These are phyloP conservation scores for Sporodiniella umbellata DNA, from an alignment of 371 early-diverging fungal species.

Conservation along the genomic window DNA sequence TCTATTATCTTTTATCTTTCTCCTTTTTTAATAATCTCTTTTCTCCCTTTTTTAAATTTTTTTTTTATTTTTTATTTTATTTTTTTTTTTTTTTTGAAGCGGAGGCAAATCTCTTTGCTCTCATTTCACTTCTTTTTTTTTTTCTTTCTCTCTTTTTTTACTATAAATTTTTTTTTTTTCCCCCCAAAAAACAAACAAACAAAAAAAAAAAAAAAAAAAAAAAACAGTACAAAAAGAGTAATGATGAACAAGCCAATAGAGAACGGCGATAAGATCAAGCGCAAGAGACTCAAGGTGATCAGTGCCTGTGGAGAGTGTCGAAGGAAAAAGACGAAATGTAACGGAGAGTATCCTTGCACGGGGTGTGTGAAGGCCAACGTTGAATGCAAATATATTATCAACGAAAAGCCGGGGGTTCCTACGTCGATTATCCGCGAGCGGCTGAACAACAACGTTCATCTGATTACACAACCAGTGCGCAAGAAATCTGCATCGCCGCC, in stretches of 20 bases:
- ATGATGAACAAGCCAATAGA: constrained; percentile 5
- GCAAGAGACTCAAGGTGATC: constrained; percentile 34
- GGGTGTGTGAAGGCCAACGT: constrained; percentile 29
- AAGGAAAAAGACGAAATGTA: constrained; percentile 34
- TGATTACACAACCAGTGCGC: constrained; percentile 3
- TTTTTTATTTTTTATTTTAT: too few relatives aligned
- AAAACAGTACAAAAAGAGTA: too few relatives aligned
- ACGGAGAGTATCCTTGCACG: constrained; percentile 30
- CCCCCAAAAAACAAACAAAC: neutral
- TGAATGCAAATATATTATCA: constrained; percentile 23
- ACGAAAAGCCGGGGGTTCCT: constrained; percentile 4
- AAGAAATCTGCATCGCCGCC: neutral
- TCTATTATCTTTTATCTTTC: too few relatives aligned
- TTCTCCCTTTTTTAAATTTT: too few relatives aligned
- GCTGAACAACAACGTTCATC: neutral
- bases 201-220: constrained; percentile 1
- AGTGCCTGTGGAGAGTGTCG: constrained; percentile 33
- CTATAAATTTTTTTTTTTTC: neutral
- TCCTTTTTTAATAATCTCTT: too few relatives aligned
- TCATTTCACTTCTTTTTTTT: too few relatives aligned
- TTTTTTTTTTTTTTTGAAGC: too few relatives aligned
- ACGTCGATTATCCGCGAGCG: neutral
- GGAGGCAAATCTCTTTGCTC: too few relatives aligned
- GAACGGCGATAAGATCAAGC: constrained; percentile 19
- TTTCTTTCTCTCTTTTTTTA: neutral